Base-by-base conservation (phyloP, 2,329 filamentous ascomycete species). In the Chaetomium globosum region DNA sequence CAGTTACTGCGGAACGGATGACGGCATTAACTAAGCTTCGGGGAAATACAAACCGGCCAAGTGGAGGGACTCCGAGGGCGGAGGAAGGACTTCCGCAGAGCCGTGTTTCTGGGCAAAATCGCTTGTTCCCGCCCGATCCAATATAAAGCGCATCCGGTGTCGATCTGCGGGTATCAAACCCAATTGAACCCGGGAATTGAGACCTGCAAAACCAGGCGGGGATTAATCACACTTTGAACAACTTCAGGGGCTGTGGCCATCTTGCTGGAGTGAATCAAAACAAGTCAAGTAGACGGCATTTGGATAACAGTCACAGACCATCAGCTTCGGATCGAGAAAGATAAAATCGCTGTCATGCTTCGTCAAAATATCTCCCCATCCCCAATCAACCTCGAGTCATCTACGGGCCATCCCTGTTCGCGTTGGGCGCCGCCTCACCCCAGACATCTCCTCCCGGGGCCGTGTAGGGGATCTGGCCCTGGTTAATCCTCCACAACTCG, bases 391-490 rank as follows among this genome's bases (percentile, higher is more conserved):
- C 12, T 9, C 31, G 1, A 13, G 13, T 8, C 2, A 21, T 36
- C 19, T 28, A 59, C 3, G 46, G 64, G 2, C 66, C 68, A 7
- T 55, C 49, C 9, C 67, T 48, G 51, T 68, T 69, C 10, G 68
- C 64, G 30, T 69, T 66, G 43, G 66, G 66, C 21, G 68, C 68
- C n/a, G 68, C 64, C 52, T 68, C 66, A 30, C 54, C 63, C 68
- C 68, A 69, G 2, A 69, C 68, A n/a, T 49, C 30, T n/a, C 68
- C 66, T 28, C 68, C 68, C 16, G 68, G 68, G 16, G 68, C 68
- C 13, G 63, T 63, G 39, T 69, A 69, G 5, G 65, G 46, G 19
- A 59, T 48, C 49, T 62, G 56, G 16, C 66, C 68, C 46, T 68
- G 68, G 33, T 69, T 61, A 26, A 69, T 65, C 59, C 49, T 65